Evolutionary conservation across 2,329 filamentous ascomycete genomes (phyloP), one percentile per base, ranked within the genome.

Genomic region (Hypoxylon sp.): DNA sequence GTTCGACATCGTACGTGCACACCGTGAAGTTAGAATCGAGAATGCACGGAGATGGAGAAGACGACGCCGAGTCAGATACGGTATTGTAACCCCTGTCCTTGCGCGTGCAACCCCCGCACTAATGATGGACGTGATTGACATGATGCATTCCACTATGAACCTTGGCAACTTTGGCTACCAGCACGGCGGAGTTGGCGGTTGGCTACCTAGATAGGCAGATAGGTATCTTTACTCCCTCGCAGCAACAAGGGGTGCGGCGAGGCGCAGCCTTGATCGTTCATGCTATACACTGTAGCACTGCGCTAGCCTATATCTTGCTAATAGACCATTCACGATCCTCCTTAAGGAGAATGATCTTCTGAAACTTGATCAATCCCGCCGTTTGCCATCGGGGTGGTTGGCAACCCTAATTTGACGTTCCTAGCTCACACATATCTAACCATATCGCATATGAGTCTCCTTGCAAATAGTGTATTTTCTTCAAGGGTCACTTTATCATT

Each of bases 1-100:
- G 65, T 70, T 65, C 55, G 65, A 70, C 52, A 64, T 70, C 65
- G 68, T 70, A 70, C 65, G 68, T 70, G 57, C 29, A 29, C 24
- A 42, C 42, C 29, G 60, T 48, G 51, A 54, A 61, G 55, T 51
- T 11, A 29, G 31, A 17, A 15, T 63, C 27, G 11, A 54, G 29
- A 47, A 21, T 52, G 37, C 5, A 21, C 21, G 52, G 51, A 29
- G 29, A 56, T 56, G 27, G 29, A 19, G 27, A 47, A 37, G 42
- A 8, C 10, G 46, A 57, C 31, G 50, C 10, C 21, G 31, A 2
- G 32, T 44, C 57, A 62, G 48, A 51, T 62, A 55, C 39, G 2
- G 31, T 32, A 29, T 29, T 13, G 2, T 32, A 15, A 55, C 27
- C 65, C 68, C 54, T 65, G 68, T 44, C 58, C 46, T 21, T 44